Conservation (phyloP, 1,284 basidiomycete genomes). For the Irpex lacteus region DNA sequence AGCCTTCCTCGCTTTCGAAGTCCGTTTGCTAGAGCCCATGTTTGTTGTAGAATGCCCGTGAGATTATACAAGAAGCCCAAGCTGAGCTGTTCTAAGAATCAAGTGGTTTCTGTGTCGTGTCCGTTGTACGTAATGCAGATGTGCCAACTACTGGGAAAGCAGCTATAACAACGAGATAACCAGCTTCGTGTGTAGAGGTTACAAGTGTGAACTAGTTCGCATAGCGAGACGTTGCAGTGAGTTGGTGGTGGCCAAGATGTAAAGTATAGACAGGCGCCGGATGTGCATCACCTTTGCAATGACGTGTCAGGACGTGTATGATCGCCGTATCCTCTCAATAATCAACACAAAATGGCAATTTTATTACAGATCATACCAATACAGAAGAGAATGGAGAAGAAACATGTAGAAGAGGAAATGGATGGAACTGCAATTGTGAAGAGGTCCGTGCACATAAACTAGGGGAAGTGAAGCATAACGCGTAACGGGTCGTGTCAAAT, state of each 20-base stretch:
- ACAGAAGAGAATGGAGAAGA: background rate
- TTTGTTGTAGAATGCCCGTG: background rate
- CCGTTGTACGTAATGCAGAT: background rate
- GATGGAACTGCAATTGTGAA: background rate
- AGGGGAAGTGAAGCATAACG: too few relatives aligned
- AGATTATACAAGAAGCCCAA: background rate
- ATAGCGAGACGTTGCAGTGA: background rate
- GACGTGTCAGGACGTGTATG: conserved; percentile 2
- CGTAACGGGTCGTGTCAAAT: too few relatives aligned
- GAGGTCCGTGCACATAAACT: background rate
- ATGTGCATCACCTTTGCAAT: background rate
- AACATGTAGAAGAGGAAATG: background rate
- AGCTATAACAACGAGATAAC: background rate
- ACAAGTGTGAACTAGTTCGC: background rate
- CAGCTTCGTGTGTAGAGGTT: background rate
- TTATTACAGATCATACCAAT: background rate
- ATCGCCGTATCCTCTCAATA: background rate
- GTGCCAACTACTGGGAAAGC: background rate
- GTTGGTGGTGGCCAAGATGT: background rate
- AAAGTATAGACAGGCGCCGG: background rate
- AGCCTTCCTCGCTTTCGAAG: conserved; percentile 22
- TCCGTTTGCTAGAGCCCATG: conserved; percentile 13
- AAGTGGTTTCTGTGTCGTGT: background rate
- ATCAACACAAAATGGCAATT: background rate
- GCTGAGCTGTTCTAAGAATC: background rate